A percentile compares a stretch with the other conserved stretches of the same genome.
Evolutionary conservation across 768 basidiomycete genomes (phyloP).

Genomic region (Mycena filopes): DNA sequence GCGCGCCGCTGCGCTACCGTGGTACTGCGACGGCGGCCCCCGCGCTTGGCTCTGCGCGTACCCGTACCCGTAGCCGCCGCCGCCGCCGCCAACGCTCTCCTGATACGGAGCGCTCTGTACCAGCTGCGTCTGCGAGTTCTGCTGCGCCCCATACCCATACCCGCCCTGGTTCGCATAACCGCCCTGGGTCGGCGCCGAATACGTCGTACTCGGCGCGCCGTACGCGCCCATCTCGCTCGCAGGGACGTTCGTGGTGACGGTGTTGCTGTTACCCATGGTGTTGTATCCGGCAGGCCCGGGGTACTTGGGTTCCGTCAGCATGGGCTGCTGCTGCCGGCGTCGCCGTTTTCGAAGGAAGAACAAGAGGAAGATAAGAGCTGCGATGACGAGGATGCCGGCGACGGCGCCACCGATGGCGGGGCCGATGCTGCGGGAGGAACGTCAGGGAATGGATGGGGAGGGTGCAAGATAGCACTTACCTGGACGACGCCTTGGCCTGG

Average conservation of each 20-base stretch:
- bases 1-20: neutral
- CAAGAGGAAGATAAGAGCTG: neutral
- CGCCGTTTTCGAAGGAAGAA: conserved; percentile 23
- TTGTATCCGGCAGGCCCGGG: neutral
- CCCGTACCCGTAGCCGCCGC: too few relatives aligned
- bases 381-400: conserved; percentile 22
- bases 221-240: neutral
- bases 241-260: neutral
- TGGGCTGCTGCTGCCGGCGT: neutral
- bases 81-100: too few relatives aligned
- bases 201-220: too few relatives aligned
- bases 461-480: too few relatives aligned
- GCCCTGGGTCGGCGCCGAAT: too few relatives aligned
- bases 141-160: too few relatives aligned
- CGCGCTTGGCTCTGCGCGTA: too few relatives aligned
- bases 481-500: neutral
- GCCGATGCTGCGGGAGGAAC: conserved; percentile 26
- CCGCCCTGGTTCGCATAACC: too few relatives aligned
- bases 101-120: too few relatives aligned
- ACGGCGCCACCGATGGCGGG: conserved; percentile 22
- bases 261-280: neutral
- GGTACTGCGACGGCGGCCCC: neutral
- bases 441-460: too few relatives aligned
- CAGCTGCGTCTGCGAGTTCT: conserved; percentile 1
- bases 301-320: conserved; percentile 19